phyloP scores from a whole-genome alignment of 345 rosid genomes.

The Trapa bicornis region DNA sequence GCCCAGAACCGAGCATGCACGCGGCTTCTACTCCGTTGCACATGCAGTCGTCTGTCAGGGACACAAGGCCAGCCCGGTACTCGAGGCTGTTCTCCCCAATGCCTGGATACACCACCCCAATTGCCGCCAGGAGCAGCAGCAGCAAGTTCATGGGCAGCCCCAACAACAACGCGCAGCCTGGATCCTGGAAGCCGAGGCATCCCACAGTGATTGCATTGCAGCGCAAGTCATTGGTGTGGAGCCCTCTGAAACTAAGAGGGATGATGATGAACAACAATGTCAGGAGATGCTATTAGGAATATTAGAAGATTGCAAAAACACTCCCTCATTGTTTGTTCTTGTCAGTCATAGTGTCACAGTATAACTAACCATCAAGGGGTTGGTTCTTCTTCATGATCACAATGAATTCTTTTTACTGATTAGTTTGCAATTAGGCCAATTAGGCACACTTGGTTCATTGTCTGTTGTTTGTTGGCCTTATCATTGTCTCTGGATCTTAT shows the following conservation, averaged over 20 bases:
- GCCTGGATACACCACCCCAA: constrained; percentile 45
- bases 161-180: constrained; percentile 23
- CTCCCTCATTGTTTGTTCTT: not conserved
- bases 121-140: constrained; percentile 20
- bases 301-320: constrained; percentile 3
- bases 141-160: constrained; percentile 89
- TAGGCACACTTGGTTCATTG: too few relatives aligned
- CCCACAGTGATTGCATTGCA: constrained; percentile 82
- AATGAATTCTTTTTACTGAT: too few relatives aligned
- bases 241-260: constrained; percentile 61
- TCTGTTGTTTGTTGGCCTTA: too few relatives aligned
- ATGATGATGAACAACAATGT: constrained; percentile 17
- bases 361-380: too few relatives aligned
- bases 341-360: not conserved
- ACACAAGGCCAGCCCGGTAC: constrained; percentile 53
- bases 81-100: constrained; percentile 70
- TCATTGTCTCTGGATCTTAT: too few relatives aligned
- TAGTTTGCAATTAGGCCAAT: too few relatives aligned
- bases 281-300: constrained; percentile 22
- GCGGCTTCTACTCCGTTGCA: constrained; percentile 46
- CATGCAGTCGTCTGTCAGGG: constrained; percentile 27
- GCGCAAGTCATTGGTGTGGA: constrained; percentile 76
- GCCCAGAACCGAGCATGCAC: constrained; percentile 36
- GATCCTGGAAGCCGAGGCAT: constrained; percentile 80
- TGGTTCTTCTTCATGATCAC: too few relatives aligned